A percentile compares a stretch with the other conserved stretches of the same genome.
phyloP scores from a whole-genome alignment of 768 basidiomycete genomes.

The Butyriboletus loyo region DNA sequence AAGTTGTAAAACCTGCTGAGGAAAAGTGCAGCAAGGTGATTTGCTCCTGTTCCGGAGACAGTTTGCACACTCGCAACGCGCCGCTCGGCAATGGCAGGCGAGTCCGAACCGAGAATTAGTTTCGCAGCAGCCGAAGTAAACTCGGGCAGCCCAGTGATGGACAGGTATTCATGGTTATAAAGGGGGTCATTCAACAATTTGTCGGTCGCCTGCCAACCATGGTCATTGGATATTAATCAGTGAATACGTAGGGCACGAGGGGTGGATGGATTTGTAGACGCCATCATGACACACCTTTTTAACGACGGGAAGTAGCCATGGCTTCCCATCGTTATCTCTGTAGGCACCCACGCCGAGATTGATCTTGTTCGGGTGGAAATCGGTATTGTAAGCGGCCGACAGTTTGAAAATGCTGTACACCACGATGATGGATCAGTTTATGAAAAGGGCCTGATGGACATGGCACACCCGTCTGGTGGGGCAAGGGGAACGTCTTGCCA shows the following conservation, averaged over 20 bases:
- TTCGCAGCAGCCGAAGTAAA: slow-evolving; percentile 81
- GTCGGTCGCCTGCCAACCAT: slow-evolving; percentile 58
- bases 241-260: neutral
- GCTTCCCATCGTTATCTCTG: slow-evolving; percentile 80
- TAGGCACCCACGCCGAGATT: slow-evolving; percentile 95
- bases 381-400: slow-evolving; percentile 84
- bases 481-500: slow-evolving; percentile 80
- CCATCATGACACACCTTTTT: slow-evolving; percentile 59
- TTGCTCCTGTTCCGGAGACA: slow-evolving; percentile 94
- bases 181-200: slow-evolving; percentile 64
- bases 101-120: slow-evolving; percentile 74
- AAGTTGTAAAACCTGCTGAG: slow-evolving; percentile 76
- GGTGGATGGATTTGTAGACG: neutral
- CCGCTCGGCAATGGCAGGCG: slow-evolving; percentile 64
- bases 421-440: slow-evolving; percentile 8
- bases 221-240: neutral
- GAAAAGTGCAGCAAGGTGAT: slow-evolving; percentile 89
- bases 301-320: slow-evolving; percentile 91
- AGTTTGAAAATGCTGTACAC: slow-evolving; percentile 79
- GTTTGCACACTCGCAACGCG: slow-evolving; percentile 85
- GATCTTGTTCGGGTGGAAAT: slow-evolving; percentile 72
- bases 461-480: slow-evolving; percentile 73
- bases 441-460: neutral
- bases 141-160: slow-evolving; percentile 82
- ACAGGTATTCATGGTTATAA: slow-evolving; percentile 90